Conservation (phyloP, 179 eudicot species). For the Heliamphora pulchella region DNA sequence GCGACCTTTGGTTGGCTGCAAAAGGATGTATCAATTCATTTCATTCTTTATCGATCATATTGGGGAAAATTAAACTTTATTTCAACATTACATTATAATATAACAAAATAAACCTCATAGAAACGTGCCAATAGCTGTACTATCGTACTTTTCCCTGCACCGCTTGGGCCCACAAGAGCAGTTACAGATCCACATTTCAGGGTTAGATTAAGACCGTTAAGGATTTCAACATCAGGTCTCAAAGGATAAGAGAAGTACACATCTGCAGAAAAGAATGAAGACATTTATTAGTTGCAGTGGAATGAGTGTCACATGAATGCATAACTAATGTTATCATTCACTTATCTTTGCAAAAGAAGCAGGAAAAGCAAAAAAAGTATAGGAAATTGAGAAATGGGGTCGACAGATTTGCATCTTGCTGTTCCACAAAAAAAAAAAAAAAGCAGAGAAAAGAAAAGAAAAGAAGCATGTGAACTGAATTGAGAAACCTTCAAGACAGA, state of each 20-base stretch:
- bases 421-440: not conserved
- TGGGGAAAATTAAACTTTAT: not conserved
- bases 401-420: not conserved
- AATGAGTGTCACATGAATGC: not conserved
- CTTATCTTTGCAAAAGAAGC: conserved; percentile 2
- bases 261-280: conserved; percentile 39
- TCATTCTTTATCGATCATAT: conserved; percentile 14
- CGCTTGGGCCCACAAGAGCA: conserved; percentile 97
- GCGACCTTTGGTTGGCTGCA: conserved; percentile 87
- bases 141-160: conserved; percentile 96
- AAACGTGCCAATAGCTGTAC: conserved; percentile 95
- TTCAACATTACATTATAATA: not conserved
- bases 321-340: too few relatives aligned
- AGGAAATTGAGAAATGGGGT: not conserved
- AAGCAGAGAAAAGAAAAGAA: too few relatives aligned
- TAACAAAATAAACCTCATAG: conserved; percentile 59
- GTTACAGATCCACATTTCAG: conserved; percentile 79
- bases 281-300: not conserved
- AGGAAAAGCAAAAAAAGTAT: not conserved
- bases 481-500: conserved; percentile 72
- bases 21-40: conserved; percentile 7
- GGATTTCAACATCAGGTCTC: conserved; percentile 83
- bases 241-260: conserved; percentile 90
- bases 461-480: not conserved
- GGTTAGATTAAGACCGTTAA: conserved; percentile 62